A percentile compares a stretch with the other conserved stretches of the same genome.
phyloP scores from a whole-genome alignment of 2,329 filamentous ascomycete genomes.

The Thermoascus crustaceus region DNA sequence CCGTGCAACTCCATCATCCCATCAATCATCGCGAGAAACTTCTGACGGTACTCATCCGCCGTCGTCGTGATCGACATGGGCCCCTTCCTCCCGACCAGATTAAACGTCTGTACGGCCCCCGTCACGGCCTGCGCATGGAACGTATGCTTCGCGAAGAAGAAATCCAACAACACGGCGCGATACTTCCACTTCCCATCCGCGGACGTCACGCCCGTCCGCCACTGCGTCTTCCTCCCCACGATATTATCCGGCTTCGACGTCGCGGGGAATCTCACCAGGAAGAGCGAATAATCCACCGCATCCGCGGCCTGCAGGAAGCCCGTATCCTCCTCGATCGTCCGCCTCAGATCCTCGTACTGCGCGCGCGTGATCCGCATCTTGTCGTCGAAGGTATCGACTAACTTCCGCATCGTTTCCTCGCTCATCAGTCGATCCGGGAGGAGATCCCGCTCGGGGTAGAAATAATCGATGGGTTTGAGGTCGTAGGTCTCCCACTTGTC shows the following conservation, averaged over 20 bases:
- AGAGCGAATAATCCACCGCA: constrained; percentile 68
- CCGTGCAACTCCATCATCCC: constrained; percentile 33
- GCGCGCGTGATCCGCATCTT: constrained; percentile 51
- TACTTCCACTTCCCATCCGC: constrained; percentile 59
- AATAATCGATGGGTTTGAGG: constrained; percentile 65
- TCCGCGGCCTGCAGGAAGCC: constrained; percentile 54
- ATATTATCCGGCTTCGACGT: constrained; percentile 26
- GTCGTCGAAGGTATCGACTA: constrained; percentile 61
- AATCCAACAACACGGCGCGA: constrained; percentile 60
- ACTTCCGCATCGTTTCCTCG: constrained; percentile 55
- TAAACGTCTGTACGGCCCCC: constrained; percentile 55
- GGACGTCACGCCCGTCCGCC: constrained; percentile 56
- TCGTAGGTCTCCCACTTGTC: constrained; percentile 63
- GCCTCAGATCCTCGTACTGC: constrained; percentile 50
- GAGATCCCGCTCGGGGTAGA: constrained; percentile 67
- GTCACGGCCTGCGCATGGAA: constrained; percentile 59
- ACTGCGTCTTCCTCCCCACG: constrained; percentile 34
- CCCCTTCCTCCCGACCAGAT: constrained; percentile 54
- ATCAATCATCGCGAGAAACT: constrained; percentile 47
- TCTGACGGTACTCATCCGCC: constrained; percentile 56
- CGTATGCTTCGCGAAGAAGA: constrained; percentile 72
- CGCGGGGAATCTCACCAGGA: constrained; percentile 53
- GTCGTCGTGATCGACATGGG: constrained; percentile 69
- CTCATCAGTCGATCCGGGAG: constrained; percentile 55
- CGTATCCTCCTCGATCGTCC: constrained; percentile 54